These are phyloP conservation scores for Pseudocercospora fuligena DNA, from an alignment of 2,329 filamentous ascomycete species.

Conservation along the genomic window DNA sequence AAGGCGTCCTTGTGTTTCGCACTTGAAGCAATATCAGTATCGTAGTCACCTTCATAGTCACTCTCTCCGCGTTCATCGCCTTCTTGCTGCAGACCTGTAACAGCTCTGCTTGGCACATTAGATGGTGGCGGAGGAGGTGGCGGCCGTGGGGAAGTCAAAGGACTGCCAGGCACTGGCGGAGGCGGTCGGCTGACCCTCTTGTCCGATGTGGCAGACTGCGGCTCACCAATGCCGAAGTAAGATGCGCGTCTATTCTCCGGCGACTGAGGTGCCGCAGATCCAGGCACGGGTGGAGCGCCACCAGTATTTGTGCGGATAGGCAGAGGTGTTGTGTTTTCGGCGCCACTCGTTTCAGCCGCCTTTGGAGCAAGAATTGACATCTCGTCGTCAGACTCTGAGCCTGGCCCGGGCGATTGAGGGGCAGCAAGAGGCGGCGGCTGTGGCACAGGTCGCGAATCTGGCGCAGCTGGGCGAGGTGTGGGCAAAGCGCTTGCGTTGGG, in stretches of 20 bases:
- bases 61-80: conserved; percentile 80
- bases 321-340: conserved; percentile 33
- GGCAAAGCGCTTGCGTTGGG: conserved; percentile 23
- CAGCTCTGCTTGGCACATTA: conserved; percentile 44
- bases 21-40: conserved; percentile 94
- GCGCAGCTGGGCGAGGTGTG: conserved; percentile 19
- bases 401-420: conserved; percentile 69
- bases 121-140: conserved; percentile 56
- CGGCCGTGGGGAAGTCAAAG: conserved; percentile 44
- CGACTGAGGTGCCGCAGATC: conserved; percentile 33
- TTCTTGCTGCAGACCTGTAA: conserved; percentile 40
- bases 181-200: conserved; percentile 43
- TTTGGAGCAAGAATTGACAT: conserved; percentile 60
- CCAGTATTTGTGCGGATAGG: conserved; percentile 41
- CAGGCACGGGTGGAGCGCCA: conserved; percentile 42
- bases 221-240: conserved; percentile 46
- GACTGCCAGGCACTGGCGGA: conserved; percentile 45
- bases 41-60: conserved; percentile 97
- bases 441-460: conserved; percentile 40
- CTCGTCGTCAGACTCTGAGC: conserved; percentile 89
- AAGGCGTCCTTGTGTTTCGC: conserved; percentile 93
- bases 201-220: conserved; percentile 40
- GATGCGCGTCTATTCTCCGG: conserved; percentile 46
- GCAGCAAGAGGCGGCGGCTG: conserved; percentile 40
- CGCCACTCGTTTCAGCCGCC: conserved; percentile 45